Evolutionary conservation across 768 basidiomycete species (phyloP), one percentile per base, ranked within the genome.

Genomic region (Cantharellus cinnabarinus): DNA sequence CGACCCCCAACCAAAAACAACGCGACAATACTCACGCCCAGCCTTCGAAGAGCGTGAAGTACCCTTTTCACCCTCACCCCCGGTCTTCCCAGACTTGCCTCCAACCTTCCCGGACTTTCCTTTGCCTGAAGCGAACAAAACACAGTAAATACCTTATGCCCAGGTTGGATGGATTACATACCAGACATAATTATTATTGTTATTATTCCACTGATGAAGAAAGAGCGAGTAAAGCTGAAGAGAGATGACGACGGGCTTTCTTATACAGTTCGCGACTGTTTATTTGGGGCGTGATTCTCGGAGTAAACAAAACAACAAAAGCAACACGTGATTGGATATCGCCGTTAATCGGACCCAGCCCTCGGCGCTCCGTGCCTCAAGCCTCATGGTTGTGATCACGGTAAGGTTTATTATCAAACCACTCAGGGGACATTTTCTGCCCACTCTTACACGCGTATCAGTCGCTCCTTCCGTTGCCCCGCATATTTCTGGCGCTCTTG

Each of bases 11-110:
- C 20, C 15, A 56, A 56, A 56, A 38, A 14, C 20, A 29, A 29
- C 20, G 20, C 20, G 20, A 29, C 20, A 62, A 51, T 37, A 54
- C 61, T 63, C 60, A 65, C 70, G 71, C 61, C 70, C 71, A 62
- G 74, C 74, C 67, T 75, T 75, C 55, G 75, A 70, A 10, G 88
- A 87, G 60, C 83, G 80, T 58, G 84, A 81, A 66, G 79, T 75
- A 4, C 76, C 72, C 71, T 82, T 83, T 63, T 61, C 69, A 48
- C 70, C 71, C 63, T 79, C 77, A 50, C 70, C 71, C 59, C 82
- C 83, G 35, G 75, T 71, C 70, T 77, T 73, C 2, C 73, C 74
- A 63, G 70, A 71, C 62, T 78, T 77, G 65, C 76, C 73, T 70
- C 75, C 52, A 54, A 54, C 52, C 35, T 54, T 54, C 7, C 52